phyloP scores from a whole-genome alignment of 2,329 filamentous ascomycete genomes.

The Drechslerella dactyloides region DNA sequence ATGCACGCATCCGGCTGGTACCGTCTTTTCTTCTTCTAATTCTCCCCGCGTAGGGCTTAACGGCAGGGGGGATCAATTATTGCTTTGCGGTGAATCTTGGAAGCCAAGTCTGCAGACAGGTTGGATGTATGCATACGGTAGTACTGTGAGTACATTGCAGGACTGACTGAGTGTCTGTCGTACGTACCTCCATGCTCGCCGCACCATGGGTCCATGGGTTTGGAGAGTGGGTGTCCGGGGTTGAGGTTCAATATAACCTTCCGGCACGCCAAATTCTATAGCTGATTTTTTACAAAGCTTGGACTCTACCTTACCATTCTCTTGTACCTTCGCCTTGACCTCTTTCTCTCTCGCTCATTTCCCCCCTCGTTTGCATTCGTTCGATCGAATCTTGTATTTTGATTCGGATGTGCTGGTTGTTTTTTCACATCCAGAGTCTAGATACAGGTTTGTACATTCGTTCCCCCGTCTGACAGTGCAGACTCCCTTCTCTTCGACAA shows the following conservation, averaged over 20 bases:
- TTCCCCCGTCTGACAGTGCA: neutral
- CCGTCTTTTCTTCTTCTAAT: too few species aligned
- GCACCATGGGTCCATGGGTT: neutral
- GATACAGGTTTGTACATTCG: neutral
- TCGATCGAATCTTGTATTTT: neutral
- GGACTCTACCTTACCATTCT: neutral
- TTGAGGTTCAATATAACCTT: constrained; percentile 6
- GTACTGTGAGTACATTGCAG: too few species aligned
- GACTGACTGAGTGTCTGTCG: neutral
- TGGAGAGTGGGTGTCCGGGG: neutral
- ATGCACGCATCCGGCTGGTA: too few species aligned
- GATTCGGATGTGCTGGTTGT: constrained; percentile 6
- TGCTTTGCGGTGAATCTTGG: too few species aligned
- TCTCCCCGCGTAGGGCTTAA: too few species aligned
- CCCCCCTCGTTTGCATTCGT: neutral
- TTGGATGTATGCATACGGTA: too few species aligned
- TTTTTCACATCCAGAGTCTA: neutral
- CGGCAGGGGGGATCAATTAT: too few species aligned
- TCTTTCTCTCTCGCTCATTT: constrained; percentile 10
- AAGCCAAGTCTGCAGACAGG: too few species aligned
- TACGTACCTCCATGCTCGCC: neutral
- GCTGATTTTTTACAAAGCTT: neutral
- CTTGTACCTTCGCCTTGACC: neutral
- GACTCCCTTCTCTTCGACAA: neutral
- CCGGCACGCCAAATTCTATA: constrained; percentile 2